Conservation (phyloP, 129 eudicot species). For the Daucus carota region DH1_v3.0 NC_030386.2:12424501-12425000, state of each 20-base stretch:
- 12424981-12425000: conserved; percentile 33
- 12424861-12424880: conserved; percentile 62
- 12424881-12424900: conserved; percentile 72
- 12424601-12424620: conserved; percentile 46
- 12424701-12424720: background rate
- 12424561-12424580: conserved; percentile 18
- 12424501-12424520: background rate
- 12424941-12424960: conserved; percentile 61
- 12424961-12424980: conserved; percentile 43
- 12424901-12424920: conserved; percentile 39
- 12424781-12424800: conserved; percentile 30
- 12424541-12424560: background rate
- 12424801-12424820: conserved; percentile 49
- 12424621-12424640: conserved; percentile 60
- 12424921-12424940: conserved; percentile 52
- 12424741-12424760: background rate
- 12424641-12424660: conserved; percentile 70
- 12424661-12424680: conserved; percentile 54
- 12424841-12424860: conserved; percentile 62
- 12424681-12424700: conserved; percentile 46
- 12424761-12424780: conserved; percentile 37
- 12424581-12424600: conserved; percentile 74
- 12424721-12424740: background rate
- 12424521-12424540: background rate
- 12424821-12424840: conserved; percentile 51